These are phyloP conservation scores for Diddensiella transvaalensis DNA, from an alignment of 805 yeast species.

Conservation along the genomic window DNA sequence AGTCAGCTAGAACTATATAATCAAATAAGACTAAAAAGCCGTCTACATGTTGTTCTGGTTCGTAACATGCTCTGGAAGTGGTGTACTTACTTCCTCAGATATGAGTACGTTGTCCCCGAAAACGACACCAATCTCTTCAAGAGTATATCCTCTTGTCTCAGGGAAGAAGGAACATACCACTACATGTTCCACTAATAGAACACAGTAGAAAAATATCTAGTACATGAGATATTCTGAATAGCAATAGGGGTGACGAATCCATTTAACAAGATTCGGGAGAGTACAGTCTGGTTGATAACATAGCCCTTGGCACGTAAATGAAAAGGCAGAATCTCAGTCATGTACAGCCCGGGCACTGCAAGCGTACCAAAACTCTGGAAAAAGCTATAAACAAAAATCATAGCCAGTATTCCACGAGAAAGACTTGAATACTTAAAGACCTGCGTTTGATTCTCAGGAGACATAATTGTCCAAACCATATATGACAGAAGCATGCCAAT, in stretches of 20 bases:
- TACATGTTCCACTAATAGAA: conserved; percentile 34
- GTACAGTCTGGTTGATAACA: conserved; percentile 36
- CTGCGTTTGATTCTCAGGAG: conserved; percentile 33
- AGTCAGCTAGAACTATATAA: background rate
- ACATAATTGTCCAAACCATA: conserved; percentile 41
- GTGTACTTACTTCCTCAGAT: background rate
- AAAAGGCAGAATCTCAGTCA: conserved; percentile 25
- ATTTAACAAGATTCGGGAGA: conserved; percentile 17
- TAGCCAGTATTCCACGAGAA: conserved; percentile 3
- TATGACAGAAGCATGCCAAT: conserved; percentile 10
- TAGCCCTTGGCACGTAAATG: conserved; percentile 49
- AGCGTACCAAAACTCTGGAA: conserved; percentile 52
- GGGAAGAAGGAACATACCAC: conserved; percentile 37
- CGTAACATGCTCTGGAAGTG: background rate
- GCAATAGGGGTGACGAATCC: conserved; percentile 39
- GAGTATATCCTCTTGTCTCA: conserved; percentile 42
- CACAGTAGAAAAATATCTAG: conserved; percentile 42
- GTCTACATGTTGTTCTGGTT: too few species aligned
- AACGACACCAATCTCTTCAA: conserved; percentile 43
- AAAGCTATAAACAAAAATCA: conserved; percentile 7
- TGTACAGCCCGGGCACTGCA: conserved; percentile 72
- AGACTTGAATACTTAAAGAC: background rate
- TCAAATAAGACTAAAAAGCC: background rate
- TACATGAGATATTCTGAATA: conserved; percentile 40
- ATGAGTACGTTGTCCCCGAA: conserved; percentile 34